Evolutionary conservation across 192 early-diverging fungal species (phyloP), one percentile per base, ranked within the genome.

Genomic region (Allomyces javanicus): DNA sequence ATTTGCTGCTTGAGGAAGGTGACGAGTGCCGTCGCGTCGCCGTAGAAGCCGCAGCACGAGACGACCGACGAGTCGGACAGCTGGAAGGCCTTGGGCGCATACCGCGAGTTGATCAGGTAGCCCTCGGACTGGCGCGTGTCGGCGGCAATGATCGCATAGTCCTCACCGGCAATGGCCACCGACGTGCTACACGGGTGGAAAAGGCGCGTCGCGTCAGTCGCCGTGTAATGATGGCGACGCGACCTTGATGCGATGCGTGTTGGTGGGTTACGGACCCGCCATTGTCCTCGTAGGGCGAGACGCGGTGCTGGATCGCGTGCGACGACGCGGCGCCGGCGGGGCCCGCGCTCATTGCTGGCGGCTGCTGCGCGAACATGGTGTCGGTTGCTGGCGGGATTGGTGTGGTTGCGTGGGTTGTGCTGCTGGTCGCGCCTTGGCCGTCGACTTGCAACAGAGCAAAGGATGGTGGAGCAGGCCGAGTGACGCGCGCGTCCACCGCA

Each of bases 51-150:
- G 24, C 86, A 82, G 62, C 87, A 89, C 19, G 87, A 89, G 19
- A 96, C 76, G 0, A 96, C 92, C 0, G 86, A 69, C n/a, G 79
- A 83, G 68, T 96, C 87, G 7, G 68, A 84, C 78, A 99, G 79
- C 70, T 86, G 78, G 72, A 86, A 91, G 50, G 89, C 85, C 73
- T 99, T 99, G 63, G 92, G 92, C 22, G 83, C 78, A 75, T 90
- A 90, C 62, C 96, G 84, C n/a, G 87, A 81, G 80, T 97, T 93
- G 79, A 99, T 96, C 69, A 72, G 81, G 81, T 94, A 97, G 40
- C 91, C 92, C 73, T 89, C 86, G 72, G 89, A 91, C 74, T 95
- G 91, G 62, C 94, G 88, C 9, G 96, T 94, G 76, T 99, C 94
- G 9, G 87, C 85, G n/a, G 93, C 96, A 10, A 99, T 78, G 7